Conservation (phyloP, 352 stramenopile species). For the Globisporangium canariense region DNA sequence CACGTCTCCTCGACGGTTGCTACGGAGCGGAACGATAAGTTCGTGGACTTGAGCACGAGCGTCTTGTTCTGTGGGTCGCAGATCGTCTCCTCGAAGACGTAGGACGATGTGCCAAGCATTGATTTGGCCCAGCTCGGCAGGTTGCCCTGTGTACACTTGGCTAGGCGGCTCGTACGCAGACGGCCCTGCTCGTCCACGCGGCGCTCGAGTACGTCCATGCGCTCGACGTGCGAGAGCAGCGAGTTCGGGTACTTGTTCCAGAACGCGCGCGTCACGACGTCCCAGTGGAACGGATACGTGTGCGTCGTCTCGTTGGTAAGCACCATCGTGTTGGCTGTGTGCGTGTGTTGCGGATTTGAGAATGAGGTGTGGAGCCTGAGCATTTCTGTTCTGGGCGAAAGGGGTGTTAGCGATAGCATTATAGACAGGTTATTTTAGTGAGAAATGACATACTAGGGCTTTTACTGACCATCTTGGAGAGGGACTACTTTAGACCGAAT, state of each 20-base stretch:
- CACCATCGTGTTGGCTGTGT: slow-evolving; percentile 40
- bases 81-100: slow-evolving; percentile 81
- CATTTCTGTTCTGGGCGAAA: no score
- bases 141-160: slow-evolving; percentile 77
- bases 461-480: no score
- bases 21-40: slow-evolving; percentile 73
- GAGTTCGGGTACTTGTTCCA: slow-evolving; percentile 90
- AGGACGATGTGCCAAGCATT: slow-evolving; percentile 59
- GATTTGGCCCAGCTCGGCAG: slow-evolving; percentile 72
- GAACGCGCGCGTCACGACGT: slow-evolving; percentile 82
- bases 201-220: slow-evolving; percentile 79
- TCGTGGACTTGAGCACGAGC: slow-evolving; percentile 79
- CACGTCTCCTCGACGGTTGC: slow-evolving; percentile 82
- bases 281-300: slow-evolving; percentile 80
- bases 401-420: no score
- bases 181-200: slow-evolving; percentile 60
- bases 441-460: no score
- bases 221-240: slow-evolving; percentile 73
- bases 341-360: neutral
- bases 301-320: slow-evolving; percentile 70
- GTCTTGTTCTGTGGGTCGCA: slow-evolving; percentile 62
- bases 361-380: no score
- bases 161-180: slow-evolving; percentile 61
- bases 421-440: no score
- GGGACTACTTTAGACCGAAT: no score